Evolutionary conservation across 192 early-diverging fungal species (phyloP).

Genomic region (Mortierella antarctica): DNA sequence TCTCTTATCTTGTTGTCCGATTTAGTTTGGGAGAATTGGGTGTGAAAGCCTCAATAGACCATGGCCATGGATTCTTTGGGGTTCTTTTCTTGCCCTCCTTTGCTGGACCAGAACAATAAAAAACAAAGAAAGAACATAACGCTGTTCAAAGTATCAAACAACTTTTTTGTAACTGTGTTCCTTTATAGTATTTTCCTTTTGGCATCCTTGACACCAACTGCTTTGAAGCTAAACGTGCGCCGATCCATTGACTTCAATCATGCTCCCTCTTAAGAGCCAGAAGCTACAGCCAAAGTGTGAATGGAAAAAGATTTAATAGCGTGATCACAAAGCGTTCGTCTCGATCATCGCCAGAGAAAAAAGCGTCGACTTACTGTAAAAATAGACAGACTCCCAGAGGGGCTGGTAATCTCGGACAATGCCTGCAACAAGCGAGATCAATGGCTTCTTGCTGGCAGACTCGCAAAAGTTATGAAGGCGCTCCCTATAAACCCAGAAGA

Average conservation of each 20-base stretch:
- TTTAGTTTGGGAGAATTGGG: neutral
- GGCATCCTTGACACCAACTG: neutral
- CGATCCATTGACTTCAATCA: neutral
- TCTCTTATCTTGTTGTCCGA: neutral
- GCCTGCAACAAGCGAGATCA: slow-evolving; percentile 81
- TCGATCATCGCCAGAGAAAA: neutral
- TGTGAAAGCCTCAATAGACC: neutral
- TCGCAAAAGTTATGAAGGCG: slow-evolving; percentile 73
- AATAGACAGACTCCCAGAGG: slow-evolving; percentile 90
- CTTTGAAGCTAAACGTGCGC: neutral
- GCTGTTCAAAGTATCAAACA: slow-evolving; percentile 12
- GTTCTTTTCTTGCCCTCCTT: neutral
- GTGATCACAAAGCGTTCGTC: too few species aligned
- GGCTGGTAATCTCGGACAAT: slow-evolving; percentile 90
- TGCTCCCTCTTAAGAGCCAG: slow-evolving; percentile 18
- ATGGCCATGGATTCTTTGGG: slow-evolving; percentile 16
- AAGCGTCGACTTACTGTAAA: slow-evolving; percentile 70
- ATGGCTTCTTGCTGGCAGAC: slow-evolving; percentile 75
- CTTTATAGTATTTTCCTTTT: neutral
- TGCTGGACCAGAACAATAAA: slow-evolving; percentile 22
- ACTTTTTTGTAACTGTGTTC: slow-evolving; percentile 6
- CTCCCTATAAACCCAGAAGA: slow-evolving; percentile 47
- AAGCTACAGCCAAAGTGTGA: slow-evolving; percentile 5
- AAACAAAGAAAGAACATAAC: slow-evolving; percentile 22
- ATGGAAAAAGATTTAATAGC: neutral